Conservation (phyloP, 768 basidiomycete genomes). For the Mycena polygramma region DNA sequence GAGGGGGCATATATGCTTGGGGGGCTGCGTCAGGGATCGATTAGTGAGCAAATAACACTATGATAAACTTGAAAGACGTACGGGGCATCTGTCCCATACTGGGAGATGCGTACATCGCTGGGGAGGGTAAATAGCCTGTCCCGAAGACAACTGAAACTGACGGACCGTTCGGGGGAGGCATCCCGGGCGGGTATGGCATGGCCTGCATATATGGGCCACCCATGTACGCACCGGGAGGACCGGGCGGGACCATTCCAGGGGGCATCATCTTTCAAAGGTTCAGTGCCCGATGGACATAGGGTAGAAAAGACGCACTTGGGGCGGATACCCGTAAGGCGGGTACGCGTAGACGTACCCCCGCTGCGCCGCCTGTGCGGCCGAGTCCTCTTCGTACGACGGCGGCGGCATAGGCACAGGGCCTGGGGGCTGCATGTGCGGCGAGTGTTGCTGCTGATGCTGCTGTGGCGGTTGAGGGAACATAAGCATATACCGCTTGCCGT, state of each 20-base stretch:
- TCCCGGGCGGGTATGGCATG: conserved; percentile 85
- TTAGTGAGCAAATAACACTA: neutral
- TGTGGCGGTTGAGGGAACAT: conserved; percentile 81
- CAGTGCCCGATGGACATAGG: conserved; percentile 10
- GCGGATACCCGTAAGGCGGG: conserved; percentile 82
- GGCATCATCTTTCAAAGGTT: conserved; percentile 74
- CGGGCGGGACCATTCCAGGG: conserved; percentile 85
- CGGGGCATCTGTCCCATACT: conserved; percentile 92
- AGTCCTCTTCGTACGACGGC: conserved; percentile 85
- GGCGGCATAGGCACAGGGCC: conserved; percentile 79
- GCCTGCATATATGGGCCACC: conserved; percentile 86
- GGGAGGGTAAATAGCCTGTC: conserved; percentile 16
- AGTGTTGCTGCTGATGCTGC: conserved; percentile 60
- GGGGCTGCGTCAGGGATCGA: conserved; percentile 59
- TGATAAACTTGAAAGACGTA: conserved; percentile 57
- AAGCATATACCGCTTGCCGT: conserved; percentile 85
- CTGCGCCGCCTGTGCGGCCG: conserved; percentile 68
- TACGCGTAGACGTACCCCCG: conserved; percentile 80
- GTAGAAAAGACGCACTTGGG: conserved; percentile 66
- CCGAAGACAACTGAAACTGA: conserved; percentile 39
- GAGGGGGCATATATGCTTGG: conserved; percentile 83
- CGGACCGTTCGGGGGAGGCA: conserved; percentile 84
- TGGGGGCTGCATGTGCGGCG: conserved; percentile 75
- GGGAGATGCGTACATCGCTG: conserved; percentile 86
- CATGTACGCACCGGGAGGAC: conserved; percentile 84